Evolutionary conservation across 352 stramenopile genomes (phyloP), one percentile per base, ranked within the genome.

Genomic region (Pythium vanterpoolii): DNA sequence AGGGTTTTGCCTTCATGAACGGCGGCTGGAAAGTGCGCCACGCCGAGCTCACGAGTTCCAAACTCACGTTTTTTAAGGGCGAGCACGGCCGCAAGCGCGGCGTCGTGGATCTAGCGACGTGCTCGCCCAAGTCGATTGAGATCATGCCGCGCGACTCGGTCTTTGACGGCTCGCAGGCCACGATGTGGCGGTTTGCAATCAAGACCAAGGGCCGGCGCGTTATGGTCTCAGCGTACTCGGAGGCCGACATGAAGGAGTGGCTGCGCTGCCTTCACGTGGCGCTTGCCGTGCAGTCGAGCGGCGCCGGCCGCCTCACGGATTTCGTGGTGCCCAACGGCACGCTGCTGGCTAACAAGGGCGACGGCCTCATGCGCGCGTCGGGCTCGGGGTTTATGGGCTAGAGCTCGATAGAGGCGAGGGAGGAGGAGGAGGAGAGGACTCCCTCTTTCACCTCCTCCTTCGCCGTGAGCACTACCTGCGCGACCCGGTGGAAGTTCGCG

Each of bases 171-270:
- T 70, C 72, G 1, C 69, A 83, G 26, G 79, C 83, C 28, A 90
- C 85, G 0, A 87, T 94, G 77, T 94, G 85, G 85, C 76, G 85
- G 34, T 89, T 94, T 39, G 80, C 79, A 1, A 83, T 94, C 42
- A 74, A 77, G n/a, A 67, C 64, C 40, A 86, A 86, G 24, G 74
- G 62, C 19, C 72, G 83, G 18, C 82, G 85, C 51, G 75, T 93
- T 28, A 45, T 94, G 44, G 51, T 94, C 19, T 80, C 79, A 39
- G 79, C 83, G n/a, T 89, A 90, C 64, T 86, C 80, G 36, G 85
- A 94, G 52, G 60, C 60, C 23, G 85, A 94, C 56, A 91, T 94
- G 83, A 94, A 94, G 52, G 73, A 91, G 49, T 94, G 85, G 85
- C 74, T 93, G 43, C 68, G 83, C 28, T 87, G 78, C 68, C 68